phyloP scores from a whole-genome alignment of 2,329 filamentous ascomycete species.

The Arthrobotrys sphaeroides region DNA sequence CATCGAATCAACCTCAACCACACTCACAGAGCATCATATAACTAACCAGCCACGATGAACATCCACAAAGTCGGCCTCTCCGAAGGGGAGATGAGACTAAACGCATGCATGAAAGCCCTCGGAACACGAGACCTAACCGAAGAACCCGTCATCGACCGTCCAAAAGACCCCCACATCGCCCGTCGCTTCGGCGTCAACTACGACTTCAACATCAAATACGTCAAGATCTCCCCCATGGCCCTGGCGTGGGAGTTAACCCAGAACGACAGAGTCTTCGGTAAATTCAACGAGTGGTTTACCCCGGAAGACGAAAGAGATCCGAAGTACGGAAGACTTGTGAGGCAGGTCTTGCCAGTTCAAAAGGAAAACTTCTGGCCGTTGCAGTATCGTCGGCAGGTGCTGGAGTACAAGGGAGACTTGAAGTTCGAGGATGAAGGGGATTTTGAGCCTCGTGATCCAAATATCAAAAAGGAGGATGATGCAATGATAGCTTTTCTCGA shows the following conservation, averaged over 20 bases:
- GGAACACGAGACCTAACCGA: not conserved
- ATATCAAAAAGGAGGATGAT: not conserved
- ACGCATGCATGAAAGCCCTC: not conserved
- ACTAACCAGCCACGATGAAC: not conserved
- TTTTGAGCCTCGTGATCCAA: not conserved
- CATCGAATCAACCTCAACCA: no score
- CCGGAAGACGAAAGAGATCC: not conserved
- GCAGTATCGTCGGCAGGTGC: not conserved
- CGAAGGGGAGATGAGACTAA: not conserved
- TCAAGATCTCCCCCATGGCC: slow-evolving; percentile 16
- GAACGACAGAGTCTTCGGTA: not conserved
- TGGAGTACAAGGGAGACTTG: not conserved
- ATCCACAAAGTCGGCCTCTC: not conserved
- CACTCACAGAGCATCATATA: no score
- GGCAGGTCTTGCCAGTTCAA: not conserved
- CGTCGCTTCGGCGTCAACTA: slow-evolving; percentile 14
- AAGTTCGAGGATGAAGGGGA: not conserved
- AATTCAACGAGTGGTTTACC: not conserved
- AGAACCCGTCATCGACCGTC: not conserved
- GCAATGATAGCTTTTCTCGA: not conserved
- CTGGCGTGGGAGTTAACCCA: slow-evolving; percentile 31
- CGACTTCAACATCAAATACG: slow-evolving; percentile 2
- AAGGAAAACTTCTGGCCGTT: not conserved
- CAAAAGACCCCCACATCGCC: slow-evolving; percentile 5
- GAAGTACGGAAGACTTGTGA: not conserved